Evolutionary conservation across 352 stramenopile genomes (phyloP).

Genomic region (Globisporangium nodosum): DNA sequence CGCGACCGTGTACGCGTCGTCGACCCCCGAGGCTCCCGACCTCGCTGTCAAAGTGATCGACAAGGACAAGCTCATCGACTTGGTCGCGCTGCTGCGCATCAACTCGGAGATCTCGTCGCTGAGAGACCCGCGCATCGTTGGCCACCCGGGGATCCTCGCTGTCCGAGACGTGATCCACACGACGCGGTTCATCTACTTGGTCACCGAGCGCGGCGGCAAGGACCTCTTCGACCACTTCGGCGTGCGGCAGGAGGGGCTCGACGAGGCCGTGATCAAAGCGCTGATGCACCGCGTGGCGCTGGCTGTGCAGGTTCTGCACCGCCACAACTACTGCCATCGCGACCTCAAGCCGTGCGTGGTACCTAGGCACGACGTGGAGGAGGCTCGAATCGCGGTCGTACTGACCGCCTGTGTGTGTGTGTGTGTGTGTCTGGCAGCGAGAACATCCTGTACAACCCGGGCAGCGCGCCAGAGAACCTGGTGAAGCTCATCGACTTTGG

Average conservation of each 20-base stretch:
- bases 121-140: conserved; percentile 35
- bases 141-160: conserved; percentile 59
- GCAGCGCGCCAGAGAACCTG: conserved; percentile 13
- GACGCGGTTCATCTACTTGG: conserved; percentile 67
- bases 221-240: conserved; percentile 86
- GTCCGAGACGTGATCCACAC: conserved; percentile 80
- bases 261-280: conserved; percentile 33
- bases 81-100: conserved; percentile 68
- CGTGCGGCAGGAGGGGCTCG: conserved; percentile 31
- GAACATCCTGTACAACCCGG: conserved; percentile 60
- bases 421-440: conserved; percentile 25
- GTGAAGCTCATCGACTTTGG: conserved; percentile 85
- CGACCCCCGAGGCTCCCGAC: conserved; percentile 11
- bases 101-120: conserved; percentile 79
- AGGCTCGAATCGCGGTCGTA: not conserved
- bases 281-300: conserved; percentile 43
- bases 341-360: conserved; percentile 62
- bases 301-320: conserved; percentile 50
- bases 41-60: conserved; percentile 83
- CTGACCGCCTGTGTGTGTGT: not conserved
- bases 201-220: conserved; percentile 75
- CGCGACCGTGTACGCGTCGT: conserved; percentile 62
- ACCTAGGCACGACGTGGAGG: not conserved
- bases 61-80: conserved; percentile 75
- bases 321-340: conserved; percentile 67